These are phyloP conservation scores for Aspergillus baeticus DNA, from an alignment of 495 filamentous ascomycete genomes.

Conservation along the genomic window DNA sequence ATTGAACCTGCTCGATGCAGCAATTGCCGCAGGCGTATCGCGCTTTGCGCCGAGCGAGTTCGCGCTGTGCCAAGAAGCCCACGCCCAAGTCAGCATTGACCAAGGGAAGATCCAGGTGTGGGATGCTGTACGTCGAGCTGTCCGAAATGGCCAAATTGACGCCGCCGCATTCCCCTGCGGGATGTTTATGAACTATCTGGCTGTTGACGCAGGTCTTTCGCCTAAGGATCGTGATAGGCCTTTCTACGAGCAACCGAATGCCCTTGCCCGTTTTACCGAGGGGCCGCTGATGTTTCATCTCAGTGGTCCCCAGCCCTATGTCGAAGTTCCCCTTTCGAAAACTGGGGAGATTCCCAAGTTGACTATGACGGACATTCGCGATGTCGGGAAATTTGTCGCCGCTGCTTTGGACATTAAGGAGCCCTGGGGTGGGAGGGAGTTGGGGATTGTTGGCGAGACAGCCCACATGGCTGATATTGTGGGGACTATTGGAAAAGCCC, in stretches of 20 bases:
- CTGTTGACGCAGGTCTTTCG: conserved; percentile 18
- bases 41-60: conserved; percentile 37
- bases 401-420: conserved; percentile 23
- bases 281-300: conserved; percentile 26
- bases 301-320: conserved; percentile 12
- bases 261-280: conserved; percentile 24
- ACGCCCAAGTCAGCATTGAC: conserved; percentile 20
- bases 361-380: conserved; percentile 26
- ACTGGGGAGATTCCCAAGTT: conserved; percentile 22
- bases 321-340: conserved; percentile 25
- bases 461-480: conserved; percentile 21
- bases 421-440: conserved; percentile 25
- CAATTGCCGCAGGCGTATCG: conserved; percentile 23
- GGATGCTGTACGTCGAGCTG: conserved; percentile 20
- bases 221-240: too few relatives aligned
- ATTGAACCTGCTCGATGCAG: conserved; percentile 29
- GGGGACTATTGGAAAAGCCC: conserved; percentile 17
- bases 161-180: conserved; percentile 27
- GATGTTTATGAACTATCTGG: conserved; percentile 38
- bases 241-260: too few relatives aligned
- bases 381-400: conserved; percentile 27
- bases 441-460: conserved; percentile 34
- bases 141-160: conserved; percentile 19
- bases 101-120: conserved; percentile 16
- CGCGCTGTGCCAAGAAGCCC: conserved; percentile 7